Evolutionary conservation across 345 rosid species (phyloP).

Genomic region (Salix arbutifolia): DNA sequence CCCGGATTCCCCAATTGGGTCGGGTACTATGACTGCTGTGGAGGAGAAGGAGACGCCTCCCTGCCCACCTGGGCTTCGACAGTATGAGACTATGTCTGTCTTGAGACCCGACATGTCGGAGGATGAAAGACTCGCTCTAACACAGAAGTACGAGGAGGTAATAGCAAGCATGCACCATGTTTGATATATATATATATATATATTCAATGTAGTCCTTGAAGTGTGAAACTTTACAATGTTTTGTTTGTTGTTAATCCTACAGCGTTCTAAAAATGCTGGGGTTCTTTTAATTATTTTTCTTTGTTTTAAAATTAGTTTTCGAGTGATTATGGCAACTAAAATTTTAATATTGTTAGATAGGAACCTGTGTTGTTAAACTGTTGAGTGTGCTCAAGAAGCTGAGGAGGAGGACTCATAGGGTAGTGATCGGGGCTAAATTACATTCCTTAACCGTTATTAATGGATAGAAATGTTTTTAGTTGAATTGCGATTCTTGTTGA

Average conservation of each 20-base stretch:
- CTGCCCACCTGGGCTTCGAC: constrained; percentile 90
- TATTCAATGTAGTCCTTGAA: not conserved
- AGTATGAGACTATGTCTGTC: constrained; percentile 83
- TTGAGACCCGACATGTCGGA: constrained; percentile 96
- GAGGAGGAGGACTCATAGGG: not conserved
- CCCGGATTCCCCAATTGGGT: constrained; percentile 43
- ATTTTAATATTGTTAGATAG: not conserved
- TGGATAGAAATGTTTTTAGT: not conserved
- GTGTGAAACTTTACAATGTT: not conserved
- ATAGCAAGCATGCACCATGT: not conserved
- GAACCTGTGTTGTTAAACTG: not conserved
- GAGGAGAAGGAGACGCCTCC: constrained; percentile 77
- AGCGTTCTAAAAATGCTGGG: not conserved
- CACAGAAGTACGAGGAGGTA: constrained; percentile 99
- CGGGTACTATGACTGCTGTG: constrained; percentile 30
- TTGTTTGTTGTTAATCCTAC: not conserved
- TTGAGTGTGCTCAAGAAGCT: no score
- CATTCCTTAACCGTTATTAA: not conserved
- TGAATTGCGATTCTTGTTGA: not conserved
- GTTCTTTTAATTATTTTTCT: no score
- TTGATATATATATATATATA: no score
- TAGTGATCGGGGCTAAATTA: not conserved
- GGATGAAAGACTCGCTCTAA: constrained; percentile 76
- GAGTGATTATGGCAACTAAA: not conserved
- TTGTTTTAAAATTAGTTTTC: not conserved